These are phyloP conservation scores for Alternaria postmessia DNA, from an alignment of 2,329 filamentous ascomycete genomes.

Conservation along the genomic window DNA sequence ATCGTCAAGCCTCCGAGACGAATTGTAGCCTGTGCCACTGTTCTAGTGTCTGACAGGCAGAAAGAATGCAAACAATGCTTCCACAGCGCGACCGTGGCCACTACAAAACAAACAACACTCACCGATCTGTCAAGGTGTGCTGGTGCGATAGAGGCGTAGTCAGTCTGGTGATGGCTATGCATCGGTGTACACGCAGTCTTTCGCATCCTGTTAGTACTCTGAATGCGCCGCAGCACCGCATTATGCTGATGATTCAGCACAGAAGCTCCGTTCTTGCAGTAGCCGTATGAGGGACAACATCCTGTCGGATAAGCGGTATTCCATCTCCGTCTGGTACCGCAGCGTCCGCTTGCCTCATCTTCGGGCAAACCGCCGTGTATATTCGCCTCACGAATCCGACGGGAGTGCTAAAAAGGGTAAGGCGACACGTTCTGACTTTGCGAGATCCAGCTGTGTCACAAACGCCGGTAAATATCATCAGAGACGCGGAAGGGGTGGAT, in stretches of 20 bases:
- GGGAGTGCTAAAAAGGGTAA: not conserved
- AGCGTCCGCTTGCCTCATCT: conserved; percentile 29
- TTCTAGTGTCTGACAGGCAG: conserved; percentile 17
- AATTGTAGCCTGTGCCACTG: conserved; percentile 26
- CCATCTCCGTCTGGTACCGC: conserved; percentile 22
- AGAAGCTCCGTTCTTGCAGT: conserved; percentile 38
- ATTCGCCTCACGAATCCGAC: conserved; percentile 1
- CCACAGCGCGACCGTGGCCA: conserved; percentile 3
- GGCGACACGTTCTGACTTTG: conserved; percentile 9
- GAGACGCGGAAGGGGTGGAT: conserved; percentile 20
- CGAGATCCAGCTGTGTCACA: conserved; percentile 14
- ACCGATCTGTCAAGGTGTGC: conserved; percentile 23
- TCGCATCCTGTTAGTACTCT: conserved; percentile 28
- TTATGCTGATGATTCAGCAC: conserved; percentile 22
- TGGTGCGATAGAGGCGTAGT: conserved; percentile 16
- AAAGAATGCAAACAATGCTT: conserved; percentile 19
- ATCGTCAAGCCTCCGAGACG: conserved; percentile 27
- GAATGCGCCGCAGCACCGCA: conserved; percentile 31
- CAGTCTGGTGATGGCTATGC: conserved; percentile 19
- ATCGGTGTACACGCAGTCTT: conserved; percentile 25
- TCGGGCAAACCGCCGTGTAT: conserved; percentile 7
- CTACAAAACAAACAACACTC: conserved; percentile 16
- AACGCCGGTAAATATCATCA: conserved; percentile 20
- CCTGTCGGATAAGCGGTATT: conserved; percentile 28
- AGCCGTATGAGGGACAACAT: conserved; percentile 25